Conservation (phyloP, 495 filamentous ascomycete genomes). For the Penicillium cinerascens region DNA sequence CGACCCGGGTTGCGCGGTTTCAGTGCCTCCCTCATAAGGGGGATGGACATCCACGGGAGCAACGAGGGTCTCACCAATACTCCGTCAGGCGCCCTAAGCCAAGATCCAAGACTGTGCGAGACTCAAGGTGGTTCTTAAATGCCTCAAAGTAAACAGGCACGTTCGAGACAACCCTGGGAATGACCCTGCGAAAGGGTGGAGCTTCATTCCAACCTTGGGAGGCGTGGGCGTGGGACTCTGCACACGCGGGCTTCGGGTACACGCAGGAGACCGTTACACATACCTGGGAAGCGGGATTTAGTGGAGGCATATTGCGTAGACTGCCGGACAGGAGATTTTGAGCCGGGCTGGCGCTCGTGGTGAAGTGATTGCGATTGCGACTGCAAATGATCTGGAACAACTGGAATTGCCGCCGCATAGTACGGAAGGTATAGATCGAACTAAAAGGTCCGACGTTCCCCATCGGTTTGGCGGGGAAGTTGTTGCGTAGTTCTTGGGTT, state of each 20-base stretch:
- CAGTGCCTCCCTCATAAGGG: slow-evolving; percentile 1
- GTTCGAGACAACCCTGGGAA: background rate
- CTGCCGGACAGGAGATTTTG: background rate
- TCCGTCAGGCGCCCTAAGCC: background rate
- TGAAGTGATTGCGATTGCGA: background rate
- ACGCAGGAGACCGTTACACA: slow-evolving; percentile 10
- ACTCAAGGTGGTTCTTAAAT: slow-evolving; percentile 2
- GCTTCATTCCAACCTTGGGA: background rate
- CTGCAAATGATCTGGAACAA: slow-evolving; percentile 3
- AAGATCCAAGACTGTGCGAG: background rate
- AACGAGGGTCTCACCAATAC: background rate
- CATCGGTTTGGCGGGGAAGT: background rate
- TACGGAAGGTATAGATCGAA: background rate
- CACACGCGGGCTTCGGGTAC: slow-evolving; percentile 3
- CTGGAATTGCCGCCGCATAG: slow-evolving; percentile 6
- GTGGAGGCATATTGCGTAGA: slow-evolving; percentile 25
- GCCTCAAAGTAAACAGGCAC: background rate
- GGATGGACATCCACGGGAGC: slow-evolving; percentile 19
- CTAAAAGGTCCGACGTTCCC: background rate
- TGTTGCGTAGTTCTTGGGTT: background rate
- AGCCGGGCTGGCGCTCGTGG: background rate
- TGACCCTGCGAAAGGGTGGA: no score
- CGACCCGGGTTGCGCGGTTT: slow-evolving; percentile 10
- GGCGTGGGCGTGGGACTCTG: background rate
- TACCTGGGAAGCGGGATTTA: slow-evolving; percentile 36